phyloP scores from a whole-genome alignment of 257 asterid genomes.

The Linaria vulgaris region DNA sequence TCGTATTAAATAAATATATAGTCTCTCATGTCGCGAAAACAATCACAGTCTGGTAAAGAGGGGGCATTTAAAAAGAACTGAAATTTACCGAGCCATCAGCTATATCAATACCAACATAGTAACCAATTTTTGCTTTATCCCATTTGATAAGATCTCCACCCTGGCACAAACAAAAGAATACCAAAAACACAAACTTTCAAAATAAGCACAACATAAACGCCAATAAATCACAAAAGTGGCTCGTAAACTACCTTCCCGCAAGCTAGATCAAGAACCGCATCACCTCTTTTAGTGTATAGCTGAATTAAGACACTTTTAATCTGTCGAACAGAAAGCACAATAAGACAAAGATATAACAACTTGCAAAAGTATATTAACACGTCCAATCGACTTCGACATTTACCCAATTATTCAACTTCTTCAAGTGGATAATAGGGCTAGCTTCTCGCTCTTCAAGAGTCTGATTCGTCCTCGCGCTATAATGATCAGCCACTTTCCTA shows the following conservation, averaged over 20 bases:
- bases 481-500: conserved; percentile 95
- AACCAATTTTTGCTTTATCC: conserved; percentile 95
- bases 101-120: conserved; percentile 91
- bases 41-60: background rate
- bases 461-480: conserved; percentile 93
- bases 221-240: conserved; percentile 15
- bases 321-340: conserved; percentile 39
- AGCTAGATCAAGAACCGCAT: conserved; percentile 94
- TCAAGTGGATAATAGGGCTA: conserved; percentile 95
- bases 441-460: conserved; percentile 95
- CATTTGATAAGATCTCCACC: conserved; percentile 99
- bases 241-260: conserved; percentile 78
- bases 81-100: conserved; percentile 91
- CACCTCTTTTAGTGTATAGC: conserved; percentile 76
- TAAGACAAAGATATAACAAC: background rate
- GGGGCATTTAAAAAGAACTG: conserved; percentile 14
- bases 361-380: background rate
- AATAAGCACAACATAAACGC: background rate
- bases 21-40: background rate
- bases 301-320: conserved; percentile 96
- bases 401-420: conserved; percentile 99
- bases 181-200: conserved; percentile 7
- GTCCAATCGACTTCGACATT: conserved; percentile 8
- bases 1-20: background rate
- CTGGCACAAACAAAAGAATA: conserved; percentile 41